Evolutionary conservation across 768 basidiomycete species (phyloP).

Genomic region (Pilatotrama ljubarskyi): DNA sequence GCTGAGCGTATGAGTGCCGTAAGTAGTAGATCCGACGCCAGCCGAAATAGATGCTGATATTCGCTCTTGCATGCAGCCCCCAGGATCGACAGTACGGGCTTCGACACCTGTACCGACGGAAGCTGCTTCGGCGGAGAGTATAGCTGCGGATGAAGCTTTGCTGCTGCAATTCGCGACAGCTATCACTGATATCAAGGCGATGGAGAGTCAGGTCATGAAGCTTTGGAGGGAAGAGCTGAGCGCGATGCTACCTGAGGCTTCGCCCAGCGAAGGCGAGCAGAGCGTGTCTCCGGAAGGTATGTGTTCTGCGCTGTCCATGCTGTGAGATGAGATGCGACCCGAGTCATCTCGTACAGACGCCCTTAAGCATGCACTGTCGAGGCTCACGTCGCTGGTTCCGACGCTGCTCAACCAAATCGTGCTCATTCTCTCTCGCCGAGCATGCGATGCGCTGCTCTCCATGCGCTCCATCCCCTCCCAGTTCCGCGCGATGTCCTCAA

Average conservation of each 20-base stretch:
- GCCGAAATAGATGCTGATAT: background rate
- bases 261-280: conserved; percentile 22
- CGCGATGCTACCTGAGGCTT: conserved; percentile 54
- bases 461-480: conserved; percentile 90
- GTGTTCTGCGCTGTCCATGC: conserved; percentile 5
- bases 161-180: conserved; percentile 66
- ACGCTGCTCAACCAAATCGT: conserved; percentile 65
- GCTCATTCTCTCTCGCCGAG: conserved; percentile 72
- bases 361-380: conserved; percentile 52
- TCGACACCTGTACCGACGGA: conserved; percentile 57
- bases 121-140: conserved; percentile 51
- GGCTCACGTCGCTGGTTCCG: conserved; percentile 51
- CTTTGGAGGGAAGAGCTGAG: conserved; percentile 74
- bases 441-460: conserved; percentile 79
- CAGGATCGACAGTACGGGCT: conserved; percentile 40
- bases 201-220: conserved; percentile 51
- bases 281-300: conserved; percentile 55
- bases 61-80: conserved; percentile 4
- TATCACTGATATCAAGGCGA: conserved; percentile 63
- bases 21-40: background rate
- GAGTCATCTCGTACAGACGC: conserved; percentile 42
- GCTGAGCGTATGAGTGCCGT: conserved; percentile 36
- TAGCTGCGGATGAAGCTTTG: conserved; percentile 60
- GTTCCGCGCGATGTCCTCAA: conserved; percentile 76
- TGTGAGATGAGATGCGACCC: background rate